A percentile compares a stretch with the other conserved stretches of the same genome.
These are phyloP conservation scores for Seiridium cupressi DNA, from an alignment of 2,329 filamentous ascomycete genomes.

Conservation along the genomic window DNA sequence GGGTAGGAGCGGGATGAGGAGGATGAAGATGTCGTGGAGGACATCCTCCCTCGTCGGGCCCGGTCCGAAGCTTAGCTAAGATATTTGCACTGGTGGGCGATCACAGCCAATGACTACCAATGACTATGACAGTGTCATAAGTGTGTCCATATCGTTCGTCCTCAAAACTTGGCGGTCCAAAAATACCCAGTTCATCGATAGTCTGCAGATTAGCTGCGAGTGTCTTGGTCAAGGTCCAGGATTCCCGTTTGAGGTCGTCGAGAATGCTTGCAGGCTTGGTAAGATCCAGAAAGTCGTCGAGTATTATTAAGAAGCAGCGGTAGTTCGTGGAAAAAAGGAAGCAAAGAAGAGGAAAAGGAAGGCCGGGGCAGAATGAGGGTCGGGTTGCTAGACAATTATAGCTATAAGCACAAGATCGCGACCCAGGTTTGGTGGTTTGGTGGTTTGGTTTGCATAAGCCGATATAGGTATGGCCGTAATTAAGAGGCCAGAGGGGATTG, in stretches of 20 bases:
- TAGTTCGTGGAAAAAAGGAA: not conserved
- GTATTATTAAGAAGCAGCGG: not conserved
- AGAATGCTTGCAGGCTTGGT: not conserved
- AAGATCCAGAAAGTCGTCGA: not conserved
- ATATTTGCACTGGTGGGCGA: constrained; percentile 10
- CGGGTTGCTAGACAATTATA: constrained; percentile 4
- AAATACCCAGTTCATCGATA: not conserved
- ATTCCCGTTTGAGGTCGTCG: not conserved
- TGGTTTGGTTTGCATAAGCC: constrained; percentile 9
- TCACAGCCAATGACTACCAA: constrained; percentile 15
- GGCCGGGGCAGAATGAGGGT: not conserved
- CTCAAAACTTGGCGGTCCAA: not conserved
- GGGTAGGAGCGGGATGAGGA: constrained; percentile 21
- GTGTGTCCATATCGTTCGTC: not conserved
- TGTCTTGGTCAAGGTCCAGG: not conserved
- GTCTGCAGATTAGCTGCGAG: not conserved
- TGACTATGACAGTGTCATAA: constrained; percentile 10
- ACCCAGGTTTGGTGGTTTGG: constrained; percentile 6
- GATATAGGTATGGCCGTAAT: constrained; percentile 8
- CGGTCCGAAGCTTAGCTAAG: constrained; percentile 15
- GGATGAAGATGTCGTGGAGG: constrained; percentile 26
- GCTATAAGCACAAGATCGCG: constrained; percentile 7
- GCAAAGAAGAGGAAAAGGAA: constrained; percentile 3
- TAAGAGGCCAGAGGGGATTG: not conserved
- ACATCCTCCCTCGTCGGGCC: constrained; percentile 26